Base-by-base conservation (phyloP, 331 rosid genomes). In the Acacia pycnantha region DNA sequence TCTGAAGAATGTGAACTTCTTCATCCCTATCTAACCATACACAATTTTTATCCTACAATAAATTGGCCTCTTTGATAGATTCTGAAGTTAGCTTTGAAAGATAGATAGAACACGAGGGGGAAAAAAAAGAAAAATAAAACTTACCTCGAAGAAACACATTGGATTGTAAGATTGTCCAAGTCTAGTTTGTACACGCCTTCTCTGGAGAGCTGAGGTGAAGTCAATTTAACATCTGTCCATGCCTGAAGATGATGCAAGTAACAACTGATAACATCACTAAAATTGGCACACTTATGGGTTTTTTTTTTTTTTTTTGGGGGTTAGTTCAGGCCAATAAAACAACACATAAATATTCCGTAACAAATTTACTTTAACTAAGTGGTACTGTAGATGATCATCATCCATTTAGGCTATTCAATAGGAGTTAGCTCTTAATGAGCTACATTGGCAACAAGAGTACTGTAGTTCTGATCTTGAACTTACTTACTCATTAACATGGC, bases 191-290 rank as follows among this genome's bases (percentile, higher is more conserved):
- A 92, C 72, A 82, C 5, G 86, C 88, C 88, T 83, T 91, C 92
- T 90, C 99, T 95, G 59, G 80, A 82, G 22, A 95, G 91, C 86
- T 95, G 99, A 56, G 99, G 99, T 76, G 99, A 91, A 22, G 95
- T 91, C 84, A 95, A 84, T 82, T 86, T 92, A 53, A 95, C 88
- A 84, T 93, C 99, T 4, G 97, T 74, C 97, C 98, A 93, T 65
- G 90, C 87, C 98, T 95, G 91, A 73, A 81, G 83, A 19, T 54
- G 73, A 70, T 6, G 31, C 78, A 77, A 1, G 58, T 31, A 44
- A 26, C 58, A 46, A 14, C 22, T 44, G 76, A 71, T 15, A 27
- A 68, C 24, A 53, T 51, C 29, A 26, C 44, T 44, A 8, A 44
- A 41, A 24, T 15, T 26, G 37, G 21, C 19, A 16, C 48, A 31